phyloP scores from a whole-genome alignment of 2,329 filamentous ascomycete species.

The Diaporthe sp. region DNA sequence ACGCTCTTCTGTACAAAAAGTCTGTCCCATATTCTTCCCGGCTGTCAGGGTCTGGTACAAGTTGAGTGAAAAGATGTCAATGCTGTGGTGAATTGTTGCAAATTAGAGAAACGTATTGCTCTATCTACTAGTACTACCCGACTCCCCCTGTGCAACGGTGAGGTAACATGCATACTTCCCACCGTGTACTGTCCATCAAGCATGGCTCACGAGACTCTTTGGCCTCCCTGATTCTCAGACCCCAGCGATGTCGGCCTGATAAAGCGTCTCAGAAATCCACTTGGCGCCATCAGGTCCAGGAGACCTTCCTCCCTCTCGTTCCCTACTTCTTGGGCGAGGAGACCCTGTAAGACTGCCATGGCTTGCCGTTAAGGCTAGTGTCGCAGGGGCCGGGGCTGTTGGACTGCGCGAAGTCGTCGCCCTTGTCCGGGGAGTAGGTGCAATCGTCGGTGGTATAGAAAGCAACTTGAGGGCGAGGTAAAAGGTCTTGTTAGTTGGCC shows the following conservation, averaged over 20 bases:
- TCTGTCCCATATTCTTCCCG: not conserved
- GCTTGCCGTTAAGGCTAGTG: not conserved
- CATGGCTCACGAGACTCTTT: not conserved
- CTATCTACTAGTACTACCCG: not conserved
- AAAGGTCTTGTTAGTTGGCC: not conserved
- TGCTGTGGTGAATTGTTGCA: not conserved
- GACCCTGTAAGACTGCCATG: slow-evolving; percentile 4
- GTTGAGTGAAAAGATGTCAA: not conserved
- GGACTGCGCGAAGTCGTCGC: not conserved
- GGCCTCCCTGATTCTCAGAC: not conserved
- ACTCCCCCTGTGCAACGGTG: not conserved
- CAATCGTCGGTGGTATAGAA: not conserved
- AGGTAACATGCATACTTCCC: not conserved
- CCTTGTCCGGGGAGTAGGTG: not conserved
- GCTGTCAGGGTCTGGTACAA: not conserved
- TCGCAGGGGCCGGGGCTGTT: not conserved
- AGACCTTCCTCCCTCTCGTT: not conserved
- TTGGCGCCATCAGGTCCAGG: not conserved
- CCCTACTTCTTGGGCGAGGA: not conserved
- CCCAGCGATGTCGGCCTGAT: not conserved
- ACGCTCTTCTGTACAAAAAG: not conserved
- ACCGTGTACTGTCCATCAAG: not conserved
- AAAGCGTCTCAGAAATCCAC: not conserved
- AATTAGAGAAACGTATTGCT: not conserved
- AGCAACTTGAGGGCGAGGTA: not conserved